Conservation (phyloP, 495 filamentous ascomycete species). For the Aspergillus carlsbadensis region DNA sequence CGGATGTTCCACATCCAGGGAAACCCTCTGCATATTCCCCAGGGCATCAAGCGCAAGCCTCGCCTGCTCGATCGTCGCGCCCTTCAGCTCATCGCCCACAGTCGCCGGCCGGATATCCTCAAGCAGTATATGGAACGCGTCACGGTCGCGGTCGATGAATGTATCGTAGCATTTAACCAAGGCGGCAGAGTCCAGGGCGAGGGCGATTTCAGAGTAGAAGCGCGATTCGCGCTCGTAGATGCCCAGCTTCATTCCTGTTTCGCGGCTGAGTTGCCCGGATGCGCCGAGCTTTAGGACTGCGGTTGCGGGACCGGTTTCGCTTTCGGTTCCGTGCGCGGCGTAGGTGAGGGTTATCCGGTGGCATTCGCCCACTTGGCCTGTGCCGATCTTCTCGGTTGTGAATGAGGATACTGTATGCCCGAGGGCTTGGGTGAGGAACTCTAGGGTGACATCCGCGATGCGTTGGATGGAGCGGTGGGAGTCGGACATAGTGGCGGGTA, state of each 20-base stretch:
- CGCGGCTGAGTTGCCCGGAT: not conserved
- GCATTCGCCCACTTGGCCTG: constrained; percentile 3
- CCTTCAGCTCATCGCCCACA: not conserved
- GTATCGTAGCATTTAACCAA: not conserved
- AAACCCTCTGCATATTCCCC: too few relatives aligned
- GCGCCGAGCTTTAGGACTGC: not conserved
- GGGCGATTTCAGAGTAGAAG: not conserved
- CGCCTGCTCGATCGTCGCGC: not conserved
- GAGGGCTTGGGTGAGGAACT: not conserved
- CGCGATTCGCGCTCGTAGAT: constrained; percentile 5
- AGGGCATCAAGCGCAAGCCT: not conserved
- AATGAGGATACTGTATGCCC: not conserved
- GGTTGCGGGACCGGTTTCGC: not conserved
- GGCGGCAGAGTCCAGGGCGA: not conserved
- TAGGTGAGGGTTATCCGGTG: not conserved
- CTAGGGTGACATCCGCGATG: not conserved
- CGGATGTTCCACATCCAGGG: too few relatives aligned
- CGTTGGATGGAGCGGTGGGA: too few relatives aligned
- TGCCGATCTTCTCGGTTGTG: not conserved
- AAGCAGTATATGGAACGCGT: not conserved
- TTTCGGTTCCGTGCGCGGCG: not conserved
- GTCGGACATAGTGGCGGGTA: too few relatives aligned
- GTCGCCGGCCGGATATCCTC: not conserved
- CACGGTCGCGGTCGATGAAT: too few relatives aligned
- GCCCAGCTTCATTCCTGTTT: not conserved